Base-by-base conservation (phyloP, 2,329 filamentous ascomycete genomes). In the Pseudogymnoascus sp. region DNA sequence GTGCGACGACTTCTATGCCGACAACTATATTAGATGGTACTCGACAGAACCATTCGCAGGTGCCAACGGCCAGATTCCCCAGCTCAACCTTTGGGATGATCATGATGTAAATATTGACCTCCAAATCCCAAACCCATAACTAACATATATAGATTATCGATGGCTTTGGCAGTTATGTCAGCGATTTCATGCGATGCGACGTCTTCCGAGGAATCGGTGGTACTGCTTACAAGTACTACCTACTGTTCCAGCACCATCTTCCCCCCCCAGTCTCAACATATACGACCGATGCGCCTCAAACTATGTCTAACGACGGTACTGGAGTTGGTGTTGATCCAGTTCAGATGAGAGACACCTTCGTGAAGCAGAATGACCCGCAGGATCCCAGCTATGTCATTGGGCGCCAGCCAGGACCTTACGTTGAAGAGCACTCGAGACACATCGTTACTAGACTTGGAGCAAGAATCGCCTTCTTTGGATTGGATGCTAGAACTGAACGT, bases 81-180 rank as follows among this genome's bases (percentile, higher is more conserved):
- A 96, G 84, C 79, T 99, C 68, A 99, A 98, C 72, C 90, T 99
- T 51, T 99, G 93, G 93, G 95, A 99, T 75, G 95, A 99, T 71
- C 95, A 98, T 74, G 90, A 95, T 73, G 74, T 84, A 79, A 83
- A 78, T 83, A 80, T 0, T 87, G 87, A 73, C 79, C 81, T 41
- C 77, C 77, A 10, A 31, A n/a, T 7, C n/a, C 7, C 8, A 54
- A 31, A 16, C 14, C 5, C 23, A 54, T n/a, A 54, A 6, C 65
- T 73, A 78, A 88, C 69, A 28, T 79, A 83, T 70, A 19, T 43
- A 64, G 71, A 92, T 93, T 69, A 95, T 93, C 69, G 89, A 93
- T 75, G 95, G 95, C 0, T 99, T 91, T 73, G 95, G 95, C 3
- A 96, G 92, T 0, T 99, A 99, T 75, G 87, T 92, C 25, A 87